A percentile compares a stretch with the other conserved stretches of the same genome.
phyloP scores from a whole-genome alignment of 2,329 filamentous ascomycete genomes.

The Diaporthe sp. region DNA sequence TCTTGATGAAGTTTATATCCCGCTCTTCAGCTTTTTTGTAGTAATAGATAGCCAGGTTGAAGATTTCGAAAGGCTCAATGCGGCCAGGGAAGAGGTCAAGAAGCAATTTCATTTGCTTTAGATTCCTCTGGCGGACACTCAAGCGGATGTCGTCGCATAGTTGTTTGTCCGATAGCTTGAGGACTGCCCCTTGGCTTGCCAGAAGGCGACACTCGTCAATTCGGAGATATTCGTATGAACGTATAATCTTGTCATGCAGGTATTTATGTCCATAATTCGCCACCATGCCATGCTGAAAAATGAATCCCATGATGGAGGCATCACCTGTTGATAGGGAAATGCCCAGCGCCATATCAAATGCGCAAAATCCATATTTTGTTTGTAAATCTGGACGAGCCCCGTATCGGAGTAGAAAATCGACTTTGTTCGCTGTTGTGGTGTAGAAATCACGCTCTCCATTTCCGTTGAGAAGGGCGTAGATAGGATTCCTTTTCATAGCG shows the following conservation, averaged over 20 bases:
- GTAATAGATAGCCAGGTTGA: neutral
- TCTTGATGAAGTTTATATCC: neutral
- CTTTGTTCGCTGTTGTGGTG: neutral
- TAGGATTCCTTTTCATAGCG: neutral
- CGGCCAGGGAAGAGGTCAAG: neutral
- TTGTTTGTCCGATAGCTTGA: neutral
- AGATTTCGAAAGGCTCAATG: neutral
- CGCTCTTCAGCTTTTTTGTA: neutral
- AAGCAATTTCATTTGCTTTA: neutral
- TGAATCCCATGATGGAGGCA: neutral
- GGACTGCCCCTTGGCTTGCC: neutral
- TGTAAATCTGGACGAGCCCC: neutral
- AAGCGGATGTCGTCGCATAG: neutral
- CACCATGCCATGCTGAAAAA: neutral
- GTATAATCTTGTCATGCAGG: neutral
- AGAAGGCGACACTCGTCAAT: neutral
- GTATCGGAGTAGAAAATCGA: neutral
- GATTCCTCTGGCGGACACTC: neutral
- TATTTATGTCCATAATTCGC: neutral
- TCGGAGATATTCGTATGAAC: neutral
- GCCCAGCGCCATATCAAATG: neutral
- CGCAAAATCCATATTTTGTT: neutral
- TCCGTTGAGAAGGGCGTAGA: neutral
- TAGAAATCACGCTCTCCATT: accelerated
- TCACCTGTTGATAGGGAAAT: neutral